Evolutionary conservation across 2,329 filamentous ascomycete species (phyloP).

Genomic region (Cytospora piceae): DNA sequence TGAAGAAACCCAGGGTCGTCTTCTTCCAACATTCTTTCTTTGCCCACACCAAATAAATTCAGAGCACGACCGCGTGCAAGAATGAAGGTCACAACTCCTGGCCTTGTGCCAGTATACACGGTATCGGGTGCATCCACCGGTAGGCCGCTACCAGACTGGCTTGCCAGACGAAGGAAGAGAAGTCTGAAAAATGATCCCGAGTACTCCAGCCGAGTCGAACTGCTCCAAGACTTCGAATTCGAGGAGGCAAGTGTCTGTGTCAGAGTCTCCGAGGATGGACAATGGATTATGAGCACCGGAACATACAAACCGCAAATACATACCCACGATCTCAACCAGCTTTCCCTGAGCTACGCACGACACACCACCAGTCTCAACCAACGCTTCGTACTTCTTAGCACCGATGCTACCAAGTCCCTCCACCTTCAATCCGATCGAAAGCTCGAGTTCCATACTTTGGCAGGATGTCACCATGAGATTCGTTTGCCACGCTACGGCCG

Average conservation of each 20-base stretch:
- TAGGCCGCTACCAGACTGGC: constrained; percentile 91
- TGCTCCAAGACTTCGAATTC: constrained; percentile 97
- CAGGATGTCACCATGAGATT: constrained; percentile 85
- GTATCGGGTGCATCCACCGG: constrained; percentile 89
- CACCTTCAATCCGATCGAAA: constrained; percentile 91
- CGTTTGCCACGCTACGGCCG: constrained; percentile 90
- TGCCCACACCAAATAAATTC: not conserved
- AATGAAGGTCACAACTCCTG: constrained; percentile 84
- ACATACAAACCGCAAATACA: constrained; percentile 80
- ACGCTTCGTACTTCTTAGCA: constrained; percentile 84
- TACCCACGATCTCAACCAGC: constrained; percentile 89
- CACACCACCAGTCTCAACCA: constrained; percentile 93
- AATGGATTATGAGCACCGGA: constrained; percentile 96
- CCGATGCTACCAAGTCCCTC: constrained; percentile 91
- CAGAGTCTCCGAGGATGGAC: constrained; percentile 88
- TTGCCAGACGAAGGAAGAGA: constrained; percentile 84
- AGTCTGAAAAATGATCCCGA: constrained; percentile 91
- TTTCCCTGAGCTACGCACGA: constrained; percentile 89
- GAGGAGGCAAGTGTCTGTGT: constrained; percentile 93
- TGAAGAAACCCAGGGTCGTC: not conserved
- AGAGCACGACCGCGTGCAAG: constrained; percentile 10
- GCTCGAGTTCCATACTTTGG: constrained; percentile 90
- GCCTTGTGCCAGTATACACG: constrained; percentile 87
- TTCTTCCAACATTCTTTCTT: constrained; percentile 3
- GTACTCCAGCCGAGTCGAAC: constrained; percentile 89